These are phyloP conservation scores for Lactarius trivialis DNA, from an alignment of 768 basidiomycete genomes.

Conservation along the genomic window DNA sequence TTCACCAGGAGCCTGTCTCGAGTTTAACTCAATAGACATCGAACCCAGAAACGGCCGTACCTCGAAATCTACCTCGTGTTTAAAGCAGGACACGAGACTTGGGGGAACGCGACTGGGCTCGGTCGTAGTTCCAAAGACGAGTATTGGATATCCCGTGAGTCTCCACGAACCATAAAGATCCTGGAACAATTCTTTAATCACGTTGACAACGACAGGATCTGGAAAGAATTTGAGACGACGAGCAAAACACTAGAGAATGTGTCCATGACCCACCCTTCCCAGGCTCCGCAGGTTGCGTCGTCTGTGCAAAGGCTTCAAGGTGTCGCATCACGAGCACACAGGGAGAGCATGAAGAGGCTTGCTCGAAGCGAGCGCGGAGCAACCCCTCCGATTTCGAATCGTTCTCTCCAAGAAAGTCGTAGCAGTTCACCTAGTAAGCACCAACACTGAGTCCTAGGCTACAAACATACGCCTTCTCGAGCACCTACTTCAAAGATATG, in stretches of 20 bases:
- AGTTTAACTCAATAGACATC: background rate
- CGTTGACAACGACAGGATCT: slow-evolving; percentile 55
- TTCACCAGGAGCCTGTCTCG: slow-evolving; percentile 71
- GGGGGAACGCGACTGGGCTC: slow-evolving; percentile 60
- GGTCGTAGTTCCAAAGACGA: slow-evolving; percentile 69
- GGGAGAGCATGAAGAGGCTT: slow-evolving; percentile 72
- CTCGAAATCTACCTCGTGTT: slow-evolving; percentile 75
- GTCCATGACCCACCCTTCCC: slow-evolving; percentile 48
- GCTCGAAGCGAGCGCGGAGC: slow-evolving; percentile 66
- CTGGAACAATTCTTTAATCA: slow-evolving; percentile 57
- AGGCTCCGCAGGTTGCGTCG: slow-evolving; percentile 54
- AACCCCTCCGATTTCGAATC: slow-evolving; percentile 67
- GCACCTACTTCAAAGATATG: slow-evolving; percentile 66
- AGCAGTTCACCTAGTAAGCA: slow-evolving; percentile 70
- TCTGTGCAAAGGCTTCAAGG: slow-evolving; percentile 71
- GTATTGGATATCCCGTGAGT: slow-evolving; percentile 58
- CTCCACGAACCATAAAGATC: slow-evolving; percentile 51
- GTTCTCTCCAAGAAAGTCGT: slow-evolving; percentile 71
- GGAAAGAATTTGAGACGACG: background rate
- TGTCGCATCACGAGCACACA: slow-evolving; percentile 79
- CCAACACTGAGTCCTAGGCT: background rate
- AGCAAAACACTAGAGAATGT: background rate
- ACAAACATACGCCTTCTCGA: background rate
- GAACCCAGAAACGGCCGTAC: slow-evolving; percentile 35
- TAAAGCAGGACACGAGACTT: slow-evolving; percentile 65